Evolutionary conservation across 2,329 filamentous ascomycete genomes (phyloP).

Genomic region (Colletotrichum magnum): DNA sequence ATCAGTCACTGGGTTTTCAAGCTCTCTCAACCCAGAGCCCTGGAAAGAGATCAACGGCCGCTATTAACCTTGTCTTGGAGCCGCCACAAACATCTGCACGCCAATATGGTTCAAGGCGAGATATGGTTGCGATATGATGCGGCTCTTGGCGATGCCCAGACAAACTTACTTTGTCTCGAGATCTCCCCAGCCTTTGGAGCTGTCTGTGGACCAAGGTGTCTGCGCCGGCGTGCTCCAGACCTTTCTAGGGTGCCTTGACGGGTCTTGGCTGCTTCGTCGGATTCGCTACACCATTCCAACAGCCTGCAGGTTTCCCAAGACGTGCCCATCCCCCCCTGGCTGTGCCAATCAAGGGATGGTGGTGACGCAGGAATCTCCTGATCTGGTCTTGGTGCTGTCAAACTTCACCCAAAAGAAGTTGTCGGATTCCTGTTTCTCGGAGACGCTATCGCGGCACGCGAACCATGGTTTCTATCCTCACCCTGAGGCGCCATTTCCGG

Average conservation of each 20-base stretch:
- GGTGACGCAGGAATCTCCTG: slow-evolving; percentile 37
- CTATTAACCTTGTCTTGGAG: not conserved
- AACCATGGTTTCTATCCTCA: not conserved
- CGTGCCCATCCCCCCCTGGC: not conserved
- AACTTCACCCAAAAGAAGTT: not conserved
- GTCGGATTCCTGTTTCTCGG: slow-evolving; percentile 6
- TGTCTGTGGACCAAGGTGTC: not conserved
- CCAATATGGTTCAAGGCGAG: not conserved
- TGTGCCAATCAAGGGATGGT: slow-evolving; percentile 27
- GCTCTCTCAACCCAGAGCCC: not conserved
- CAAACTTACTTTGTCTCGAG: not conserved
- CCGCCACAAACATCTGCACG: not conserved
- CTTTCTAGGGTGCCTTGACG: not conserved
- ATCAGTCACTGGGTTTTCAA: not conserved
- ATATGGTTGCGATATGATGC: slow-evolving; percentile 14
- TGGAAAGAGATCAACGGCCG: not conserved
- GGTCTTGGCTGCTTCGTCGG: slow-evolving; percentile 15
- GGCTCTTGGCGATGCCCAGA: slow-evolving; percentile 27
- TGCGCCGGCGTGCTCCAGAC: slow-evolving; percentile 9
- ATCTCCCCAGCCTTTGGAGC: not conserved
- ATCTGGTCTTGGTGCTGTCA: slow-evolving; percentile 6
- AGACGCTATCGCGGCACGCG: not conserved
- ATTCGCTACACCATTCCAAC: not conserved
- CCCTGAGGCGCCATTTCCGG: not conserved
- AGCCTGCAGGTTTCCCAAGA: slow-evolving; percentile 5